Base-by-base conservation (phyloP, 2,329 filamentous ascomycete species). In the Fusarium torreyae region DNA sequence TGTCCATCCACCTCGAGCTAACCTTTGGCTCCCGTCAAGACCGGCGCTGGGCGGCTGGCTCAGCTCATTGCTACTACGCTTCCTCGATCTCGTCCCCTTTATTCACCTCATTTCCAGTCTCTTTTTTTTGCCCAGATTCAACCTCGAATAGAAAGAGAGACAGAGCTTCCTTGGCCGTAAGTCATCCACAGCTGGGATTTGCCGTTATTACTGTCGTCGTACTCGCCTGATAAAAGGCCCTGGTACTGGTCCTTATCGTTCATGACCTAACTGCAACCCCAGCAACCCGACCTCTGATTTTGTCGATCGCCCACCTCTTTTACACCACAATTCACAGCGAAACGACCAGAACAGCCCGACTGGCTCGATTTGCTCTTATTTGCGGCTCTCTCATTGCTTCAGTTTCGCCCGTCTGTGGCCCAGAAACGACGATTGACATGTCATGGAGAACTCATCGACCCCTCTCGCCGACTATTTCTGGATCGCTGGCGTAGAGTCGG, bases 401-500 rank as follows among this genome's bases (percentile, higher is more conserved):
- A 58, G 38, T 52, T 48, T 39, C 51, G 71, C 64, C 71, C 68
- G 66, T 53, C 55, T 63, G 74, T 66, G 73, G 69, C 73, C 71
- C 53, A 68, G 49, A 62, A 52, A 34, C 66, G 59, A 71, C 72
- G 71, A 75, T 74, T 81, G 80, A 80, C 78, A 81, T 82, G 85
- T 81, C 81, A 89, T 89, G 87, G 87, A 88, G 77, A 83, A 79
- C 81, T 84, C 88, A 63, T 89, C 88, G 68, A 85, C 85, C 69
- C 90, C 90, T 76, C 84, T 92, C 78, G 90, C 90, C 79, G 90
- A 92, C 79, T 92, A 92, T 81, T 92, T 92, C 80, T 92, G 90
- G 90, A 91, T 92, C 77, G 90, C 90, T 71, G 90, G 90, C 75
- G 85, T 92, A 80, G 89, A 92, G 79, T 87, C 88, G 65, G 85